These are phyloP conservation scores for Phaeophleospora eucalypticola DNA, from an alignment of 2,329 filamentous ascomycete genomes.

Conservation along the genomic window DNA sequence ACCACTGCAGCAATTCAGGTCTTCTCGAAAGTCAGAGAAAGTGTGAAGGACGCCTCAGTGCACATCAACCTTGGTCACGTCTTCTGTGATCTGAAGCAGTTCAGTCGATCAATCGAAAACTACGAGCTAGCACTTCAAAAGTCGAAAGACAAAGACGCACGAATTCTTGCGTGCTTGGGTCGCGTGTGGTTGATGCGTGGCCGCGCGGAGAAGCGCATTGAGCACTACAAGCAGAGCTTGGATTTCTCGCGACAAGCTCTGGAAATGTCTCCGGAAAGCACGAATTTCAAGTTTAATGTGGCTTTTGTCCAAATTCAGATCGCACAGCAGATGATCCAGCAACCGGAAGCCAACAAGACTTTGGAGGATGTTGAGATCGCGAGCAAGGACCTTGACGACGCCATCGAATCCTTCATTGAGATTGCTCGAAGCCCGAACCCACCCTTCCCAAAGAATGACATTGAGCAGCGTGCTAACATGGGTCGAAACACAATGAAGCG, in stretches of 20 bases:
- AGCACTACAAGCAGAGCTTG: slow-evolving; percentile 61
- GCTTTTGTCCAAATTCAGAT: slow-evolving; percentile 96
- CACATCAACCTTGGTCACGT: slow-evolving; percentile 92
- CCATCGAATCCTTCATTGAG: slow-evolving; percentile 65
- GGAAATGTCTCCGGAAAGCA: slow-evolving; percentile 65
- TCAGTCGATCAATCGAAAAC: slow-evolving; percentile 83
- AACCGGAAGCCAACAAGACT: slow-evolving; percentile 72
- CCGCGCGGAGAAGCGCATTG: slow-evolving; percentile 60
- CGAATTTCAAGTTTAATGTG: slow-evolving; percentile 95
- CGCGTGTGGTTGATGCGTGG: slow-evolving; percentile 83
- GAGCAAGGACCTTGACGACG: slow-evolving; percentile 73
- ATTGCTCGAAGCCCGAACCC: slow-evolving; percentile 59
- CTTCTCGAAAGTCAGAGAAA: slow-evolving; percentile 86
- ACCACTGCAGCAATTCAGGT: slow-evolving; percentile 76
- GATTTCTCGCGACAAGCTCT: slow-evolving; percentile 67
- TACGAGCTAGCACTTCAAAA: slow-evolving; percentile 83
- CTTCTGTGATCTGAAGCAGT: slow-evolving; percentile 86
- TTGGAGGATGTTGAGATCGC: slow-evolving; percentile 78
- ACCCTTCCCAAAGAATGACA: slow-evolving; percentile 83
- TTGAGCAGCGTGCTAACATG: slow-evolving; percentile 97
- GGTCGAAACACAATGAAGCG: slow-evolving; percentile 89
- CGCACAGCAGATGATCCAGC: slow-evolving; percentile 70
- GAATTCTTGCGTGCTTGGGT: slow-evolving; percentile 79
- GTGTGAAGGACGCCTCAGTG: slow-evolving; percentile 71
- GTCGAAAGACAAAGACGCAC: slow-evolving; percentile 65